Evolutionary conservation across 192 early-diverging fungal species (phyloP).

Genomic region (Chytriomyces sp.): DNA sequence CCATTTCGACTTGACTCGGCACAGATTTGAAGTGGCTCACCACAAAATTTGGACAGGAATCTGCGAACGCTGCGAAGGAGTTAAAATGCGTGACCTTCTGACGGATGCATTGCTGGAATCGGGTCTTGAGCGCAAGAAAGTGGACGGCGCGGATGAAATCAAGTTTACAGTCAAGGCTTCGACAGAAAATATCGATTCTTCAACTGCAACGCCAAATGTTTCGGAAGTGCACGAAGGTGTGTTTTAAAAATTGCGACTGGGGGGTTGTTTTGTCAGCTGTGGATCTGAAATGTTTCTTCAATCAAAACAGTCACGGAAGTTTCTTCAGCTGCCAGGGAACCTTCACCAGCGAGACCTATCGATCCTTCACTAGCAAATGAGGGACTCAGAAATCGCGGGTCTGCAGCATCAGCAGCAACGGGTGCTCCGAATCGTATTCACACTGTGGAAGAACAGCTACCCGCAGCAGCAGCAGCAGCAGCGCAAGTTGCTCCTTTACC

Average conservation of each 20-base stretch:
- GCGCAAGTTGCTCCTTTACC: not conserved
- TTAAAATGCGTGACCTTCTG: constrained; percentile 20
- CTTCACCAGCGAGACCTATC: not conserved
- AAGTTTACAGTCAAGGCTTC: constrained; percentile 2
- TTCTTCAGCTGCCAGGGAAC: not conserved
- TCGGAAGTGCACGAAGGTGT: not conserved
- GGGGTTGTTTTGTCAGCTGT: no score
- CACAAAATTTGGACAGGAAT: not conserved
- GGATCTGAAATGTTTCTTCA: constrained; percentile 2
- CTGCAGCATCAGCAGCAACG: not conserved
- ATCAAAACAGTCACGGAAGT: constrained; percentile 2
- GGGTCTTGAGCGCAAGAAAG: constrained; percentile 13
- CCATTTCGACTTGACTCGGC: not conserved
- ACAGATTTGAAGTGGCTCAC: not conserved
- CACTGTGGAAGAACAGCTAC: not conserved
- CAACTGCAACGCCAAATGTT: not conserved
- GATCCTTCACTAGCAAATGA: not conserved
- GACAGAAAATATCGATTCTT: not conserved
- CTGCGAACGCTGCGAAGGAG: constrained; percentile 28
- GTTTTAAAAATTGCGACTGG: not conserved
- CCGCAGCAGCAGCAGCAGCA: not conserved
- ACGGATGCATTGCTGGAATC: constrained; percentile 14
- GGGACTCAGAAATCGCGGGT: not conserved
- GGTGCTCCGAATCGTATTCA: not conserved
- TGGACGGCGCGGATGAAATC: constrained; percentile 33